phyloP scores from a whole-genome alignment of 768 basidiomycete genomes.

The Russula griseocarnosa region DNA sequence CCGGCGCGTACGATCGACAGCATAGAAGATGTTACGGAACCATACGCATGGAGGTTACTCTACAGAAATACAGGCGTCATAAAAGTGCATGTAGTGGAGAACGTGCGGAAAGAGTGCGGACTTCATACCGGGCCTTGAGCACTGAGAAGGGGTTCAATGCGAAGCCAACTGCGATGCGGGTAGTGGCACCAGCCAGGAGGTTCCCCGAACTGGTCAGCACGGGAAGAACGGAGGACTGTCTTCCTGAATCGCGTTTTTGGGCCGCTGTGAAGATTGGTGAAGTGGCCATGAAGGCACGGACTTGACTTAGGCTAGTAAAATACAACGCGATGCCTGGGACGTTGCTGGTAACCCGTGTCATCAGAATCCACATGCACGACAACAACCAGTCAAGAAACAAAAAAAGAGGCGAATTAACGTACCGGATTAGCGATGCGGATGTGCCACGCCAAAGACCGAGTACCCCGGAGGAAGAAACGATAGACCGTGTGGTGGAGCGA shows the following conservation, averaged over 20 bases:
- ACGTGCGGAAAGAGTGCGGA: slow-evolving; percentile 34
- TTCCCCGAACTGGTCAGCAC: slow-evolving; percentile 75
- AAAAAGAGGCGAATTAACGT: slow-evolving; percentile 9
- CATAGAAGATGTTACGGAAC: slow-evolving; percentile 56
- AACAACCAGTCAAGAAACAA: neutral
- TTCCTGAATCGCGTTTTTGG: slow-evolving; percentile 20
- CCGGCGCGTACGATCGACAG: slow-evolving; percentile 62
- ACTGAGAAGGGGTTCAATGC: slow-evolving; percentile 87
- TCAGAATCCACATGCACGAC: neutral
- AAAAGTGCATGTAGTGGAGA: neutral
- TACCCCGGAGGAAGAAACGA: slow-evolving; percentile 61
- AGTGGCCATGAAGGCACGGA: slow-evolving; percentile 71
- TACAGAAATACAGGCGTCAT: slow-evolving; percentile 30
- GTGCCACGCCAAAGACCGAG: slow-evolving; percentile 88
- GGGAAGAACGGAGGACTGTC: slow-evolving; percentile 55
- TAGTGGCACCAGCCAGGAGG: slow-evolving; percentile 77
- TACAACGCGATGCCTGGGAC: slow-evolving; percentile 92
- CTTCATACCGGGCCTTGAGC: slow-evolving; percentile 90
- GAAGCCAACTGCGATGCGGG: slow-evolving; percentile 77
- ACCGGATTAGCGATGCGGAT: slow-evolving; percentile 71
- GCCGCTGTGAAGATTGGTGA: slow-evolving; percentile 61
- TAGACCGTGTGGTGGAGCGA: slow-evolving; percentile 48
- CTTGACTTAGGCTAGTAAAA: slow-evolving; percentile 79
- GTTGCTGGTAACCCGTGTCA: slow-evolving; percentile 50
- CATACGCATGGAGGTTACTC: slow-evolving; percentile 78